Conservation (phyloP, 2,329 filamentous ascomycete species). For the Fusarium stilboides region DNA sequence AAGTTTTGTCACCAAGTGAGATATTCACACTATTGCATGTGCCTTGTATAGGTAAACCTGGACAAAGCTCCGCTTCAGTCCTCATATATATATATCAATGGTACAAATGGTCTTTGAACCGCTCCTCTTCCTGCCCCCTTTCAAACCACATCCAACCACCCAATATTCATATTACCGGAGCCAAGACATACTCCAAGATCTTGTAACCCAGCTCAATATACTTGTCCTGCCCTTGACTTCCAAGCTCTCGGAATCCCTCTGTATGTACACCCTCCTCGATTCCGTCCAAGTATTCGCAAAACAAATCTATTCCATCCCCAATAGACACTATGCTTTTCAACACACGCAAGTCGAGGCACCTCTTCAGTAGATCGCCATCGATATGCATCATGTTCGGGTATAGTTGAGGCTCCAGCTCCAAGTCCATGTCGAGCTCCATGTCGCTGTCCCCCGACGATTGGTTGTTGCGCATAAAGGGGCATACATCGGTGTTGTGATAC, state of each 20-base stretch:
- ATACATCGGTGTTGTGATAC: conserved; percentile 62
- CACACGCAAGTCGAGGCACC: conserved; percentile 64
- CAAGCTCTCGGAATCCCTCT: conserved; percentile 48
- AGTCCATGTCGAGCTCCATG: conserved; percentile 39
- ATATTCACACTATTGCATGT: too few relatives aligned
- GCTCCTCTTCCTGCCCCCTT: not conserved
- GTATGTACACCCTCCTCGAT: conserved; percentile 65
- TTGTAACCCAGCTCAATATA: conserved; percentile 68
- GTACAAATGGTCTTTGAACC: not conserved
- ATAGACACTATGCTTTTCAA: conserved; percentile 61
- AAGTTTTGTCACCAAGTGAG: too few relatives aligned
- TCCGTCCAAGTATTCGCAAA: conserved; percentile 65
- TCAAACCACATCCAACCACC: too few relatives aligned
- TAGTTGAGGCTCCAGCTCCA: conserved; percentile 53
- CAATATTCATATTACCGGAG: conserved; percentile 61
- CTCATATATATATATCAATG: too few relatives aligned
- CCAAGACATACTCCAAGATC: conserved; percentile 68
- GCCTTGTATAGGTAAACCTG: too few relatives aligned
- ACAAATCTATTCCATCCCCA: conserved; percentile 55
- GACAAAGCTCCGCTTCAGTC: too few relatives aligned
- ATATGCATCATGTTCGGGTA: conserved; percentile 72
- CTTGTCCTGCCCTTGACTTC: conserved; percentile 40
- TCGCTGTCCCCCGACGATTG: conserved; percentile 19
- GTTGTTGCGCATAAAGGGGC: conserved; percentile 59
- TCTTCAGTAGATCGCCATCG: conserved; percentile 75